Evolutionary conservation across 257 asterid genomes (phyloP).

Genomic region (Solanum phureja): DNA sequence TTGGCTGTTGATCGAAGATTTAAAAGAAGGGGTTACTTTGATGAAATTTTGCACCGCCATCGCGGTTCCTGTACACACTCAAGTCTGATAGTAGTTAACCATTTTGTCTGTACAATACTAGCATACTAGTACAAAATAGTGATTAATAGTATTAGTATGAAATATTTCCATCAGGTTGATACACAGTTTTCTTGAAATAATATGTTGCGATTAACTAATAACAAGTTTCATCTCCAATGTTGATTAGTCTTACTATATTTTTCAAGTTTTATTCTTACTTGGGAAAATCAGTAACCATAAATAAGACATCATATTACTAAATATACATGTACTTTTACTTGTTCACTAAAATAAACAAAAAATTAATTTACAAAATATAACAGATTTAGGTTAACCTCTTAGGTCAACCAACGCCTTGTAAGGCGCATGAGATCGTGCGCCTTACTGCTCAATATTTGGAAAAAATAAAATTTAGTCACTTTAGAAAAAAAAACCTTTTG

Average conservation of each 20-base stretch:
- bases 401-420: neutral
- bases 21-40: neutral
- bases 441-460: neutral
- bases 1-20: neutral
- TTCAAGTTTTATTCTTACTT: neutral
- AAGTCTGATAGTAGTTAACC: neutral
- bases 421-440: fast-evolving
- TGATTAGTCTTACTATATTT: neutral
- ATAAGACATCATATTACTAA: neutral
- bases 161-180: neutral
- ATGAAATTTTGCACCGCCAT: neutral
- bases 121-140: neutral
- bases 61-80: neutral
- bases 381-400: neutral
- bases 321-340: neutral
- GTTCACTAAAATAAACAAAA: neutral
- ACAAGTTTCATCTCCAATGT: neutral
- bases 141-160: neutral
- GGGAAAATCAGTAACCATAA: neutral
- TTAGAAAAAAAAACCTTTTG: too few relatives aligned
- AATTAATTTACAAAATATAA: neutral
- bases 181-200: neutral
- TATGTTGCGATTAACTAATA: neutral
- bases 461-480: neutral
- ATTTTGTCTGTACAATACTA: neutral